Conservation (phyloP, 305 asterid genomes). For the Petunia hybrid region DNA sequence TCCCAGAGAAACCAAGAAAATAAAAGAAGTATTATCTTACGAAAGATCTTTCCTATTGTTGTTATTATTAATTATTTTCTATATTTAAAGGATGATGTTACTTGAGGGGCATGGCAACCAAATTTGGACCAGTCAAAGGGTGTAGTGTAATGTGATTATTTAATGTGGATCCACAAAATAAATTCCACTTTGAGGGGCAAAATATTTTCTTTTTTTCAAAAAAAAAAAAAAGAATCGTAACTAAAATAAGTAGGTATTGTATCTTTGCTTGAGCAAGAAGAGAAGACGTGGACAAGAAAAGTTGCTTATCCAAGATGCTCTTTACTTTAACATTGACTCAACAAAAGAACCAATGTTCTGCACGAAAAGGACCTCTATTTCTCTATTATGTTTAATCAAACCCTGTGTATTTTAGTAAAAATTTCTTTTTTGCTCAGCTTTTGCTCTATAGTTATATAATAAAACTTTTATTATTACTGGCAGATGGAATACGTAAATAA, state of each 20-base stretch:
- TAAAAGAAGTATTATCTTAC: no score
- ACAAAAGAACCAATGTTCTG: not conserved
- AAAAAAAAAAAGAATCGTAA: not conserved
- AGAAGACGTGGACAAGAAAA: slow-evolving; percentile 32
- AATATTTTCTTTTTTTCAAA: not conserved
- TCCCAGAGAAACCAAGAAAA: no score
- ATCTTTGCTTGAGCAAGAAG: slow-evolving; percentile 34
- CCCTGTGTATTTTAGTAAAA: not conserved
- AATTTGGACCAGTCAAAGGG: slow-evolving; percentile 27
- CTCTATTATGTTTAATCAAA: not conserved
- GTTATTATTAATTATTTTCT: not conserved
- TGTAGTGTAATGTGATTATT: slow-evolving; percentile 27
- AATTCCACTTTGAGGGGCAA: slow-evolving; percentile 17
- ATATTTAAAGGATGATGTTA: not conserved
- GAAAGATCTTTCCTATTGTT: no score
- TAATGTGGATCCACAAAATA: slow-evolving; percentile 23
- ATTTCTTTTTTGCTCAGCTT: not conserved
- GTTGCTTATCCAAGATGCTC: slow-evolving; percentile 24
- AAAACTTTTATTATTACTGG: no score
- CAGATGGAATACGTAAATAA: no score
- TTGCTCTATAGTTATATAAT: not conserved
- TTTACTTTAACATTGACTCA: slow-evolving; percentile 18
- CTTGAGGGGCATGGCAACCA: slow-evolving; percentile 38
- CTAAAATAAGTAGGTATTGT: not conserved
- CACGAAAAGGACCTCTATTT: slow-evolving; percentile 8